Evolutionary conservation across 1,139 yeast genomes (phyloP).

Genomic region (Lodderomyces parapsilosis): DNA sequence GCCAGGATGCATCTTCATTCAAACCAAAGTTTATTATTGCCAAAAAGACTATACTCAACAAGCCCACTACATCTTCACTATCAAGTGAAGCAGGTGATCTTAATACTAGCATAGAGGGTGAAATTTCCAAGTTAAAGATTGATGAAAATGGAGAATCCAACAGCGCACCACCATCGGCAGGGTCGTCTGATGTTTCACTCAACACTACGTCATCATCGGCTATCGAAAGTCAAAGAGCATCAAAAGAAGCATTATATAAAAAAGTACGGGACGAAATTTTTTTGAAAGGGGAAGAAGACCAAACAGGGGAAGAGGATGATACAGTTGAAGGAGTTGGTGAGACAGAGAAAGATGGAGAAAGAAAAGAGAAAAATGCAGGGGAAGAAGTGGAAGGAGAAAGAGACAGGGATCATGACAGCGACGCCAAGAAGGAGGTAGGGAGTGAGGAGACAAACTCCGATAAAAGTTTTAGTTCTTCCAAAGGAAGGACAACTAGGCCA

Average conservation of each 20-base stretch:
- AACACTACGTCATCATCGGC: conserved; percentile 3
- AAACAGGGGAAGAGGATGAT: conserved; percentile 25
- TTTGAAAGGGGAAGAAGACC: conserved; percentile 26
- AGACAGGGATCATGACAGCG: too few relatives aligned
- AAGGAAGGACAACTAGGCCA: background rate
- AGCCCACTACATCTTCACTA: conserved; percentile 4
- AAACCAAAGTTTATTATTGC: conserved; percentile 22
- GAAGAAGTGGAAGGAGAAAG: conserved; percentile 1
- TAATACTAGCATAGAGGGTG: conserved; percentile 1
- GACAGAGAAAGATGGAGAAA: conserved; percentile 11
- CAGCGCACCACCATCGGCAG: conserved; percentile 10
- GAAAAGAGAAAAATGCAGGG: conserved; percentile 2
- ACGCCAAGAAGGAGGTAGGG: too few relatives aligned
- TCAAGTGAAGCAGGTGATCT: conserved; percentile 7
- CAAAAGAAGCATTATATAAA: conserved; percentile 42
- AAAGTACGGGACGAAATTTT: conserved; percentile 48
- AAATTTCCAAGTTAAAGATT: conserved; percentile 6
- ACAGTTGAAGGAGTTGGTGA: conserved; percentile 23
- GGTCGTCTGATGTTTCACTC: conserved; percentile 5
- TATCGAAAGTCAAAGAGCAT: conserved; percentile 25
- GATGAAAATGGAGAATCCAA: conserved; percentile 11
- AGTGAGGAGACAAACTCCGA: background rate
- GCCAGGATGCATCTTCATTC: conserved; percentile 4
- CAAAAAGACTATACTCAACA: conserved; percentile 16
- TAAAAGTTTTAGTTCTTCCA: background rate